These are phyloP conservation scores for Venturia nashicola DNA, from an alignment of 2,329 filamentous ascomycete species.

Conservation along the genomic window DNA sequence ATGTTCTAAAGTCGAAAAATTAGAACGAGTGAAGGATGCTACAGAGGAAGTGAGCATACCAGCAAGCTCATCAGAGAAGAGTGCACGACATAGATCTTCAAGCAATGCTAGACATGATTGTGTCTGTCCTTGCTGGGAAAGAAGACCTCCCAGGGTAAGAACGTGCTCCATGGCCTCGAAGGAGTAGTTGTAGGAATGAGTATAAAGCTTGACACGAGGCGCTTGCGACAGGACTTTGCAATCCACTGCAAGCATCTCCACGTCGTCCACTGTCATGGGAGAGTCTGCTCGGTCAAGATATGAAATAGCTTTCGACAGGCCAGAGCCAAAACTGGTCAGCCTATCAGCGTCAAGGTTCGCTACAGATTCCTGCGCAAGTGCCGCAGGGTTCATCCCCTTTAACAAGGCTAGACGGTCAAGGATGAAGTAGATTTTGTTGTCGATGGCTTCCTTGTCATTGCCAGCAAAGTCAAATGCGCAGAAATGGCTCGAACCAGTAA, in stretches of 20 bases:
- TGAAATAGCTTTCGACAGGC: neutral
- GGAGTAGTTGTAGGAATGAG: neutral
- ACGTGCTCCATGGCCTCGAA: neutral
- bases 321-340: neutral
- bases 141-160: slow-evolving; percentile 2
- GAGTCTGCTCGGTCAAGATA: neutral
- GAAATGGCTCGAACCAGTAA: neutral
- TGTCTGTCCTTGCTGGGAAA: neutral
- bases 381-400: neutral
- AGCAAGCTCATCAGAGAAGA: neutral
- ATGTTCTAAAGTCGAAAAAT: neutral
- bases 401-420: neutral
- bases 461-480: slow-evolving; percentile 4
- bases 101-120: neutral
- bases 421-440: slow-evolving; percentile 2
- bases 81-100: neutral
- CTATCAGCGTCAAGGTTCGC: neutral
- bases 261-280: neutral
- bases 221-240: neutral
- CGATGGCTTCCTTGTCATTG: neutral
- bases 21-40: neutral
- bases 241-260: slow-evolving; percentile 1
- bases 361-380: neutral
- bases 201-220: neutral
- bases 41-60: neutral